Evolutionary conservation across 306 rosid species (phyloP).

Genomic region (Citrullus colocynthis): DNA sequence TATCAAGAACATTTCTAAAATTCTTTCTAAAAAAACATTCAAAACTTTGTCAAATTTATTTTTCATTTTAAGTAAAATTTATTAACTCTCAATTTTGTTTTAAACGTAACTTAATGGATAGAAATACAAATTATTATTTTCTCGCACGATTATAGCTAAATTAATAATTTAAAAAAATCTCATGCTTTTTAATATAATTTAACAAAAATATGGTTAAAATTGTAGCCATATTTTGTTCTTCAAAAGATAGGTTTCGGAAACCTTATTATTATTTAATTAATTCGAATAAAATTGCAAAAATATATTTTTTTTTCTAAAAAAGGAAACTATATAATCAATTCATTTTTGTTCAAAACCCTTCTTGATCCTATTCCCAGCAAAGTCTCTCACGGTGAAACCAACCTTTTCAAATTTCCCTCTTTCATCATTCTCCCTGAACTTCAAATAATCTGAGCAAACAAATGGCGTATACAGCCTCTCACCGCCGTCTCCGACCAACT

Average conservation of each 20-base stretch:
- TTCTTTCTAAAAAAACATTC: too few species aligned
- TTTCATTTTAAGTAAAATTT: too few species aligned
- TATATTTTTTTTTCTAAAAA: neutral
- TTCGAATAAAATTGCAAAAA: neutral
- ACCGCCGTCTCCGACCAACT: slow-evolving; percentile 53
- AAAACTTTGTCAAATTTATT: too few species aligned
- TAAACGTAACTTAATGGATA: too few species aligned
- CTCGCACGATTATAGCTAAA: too few species aligned
- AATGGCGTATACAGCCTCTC: slow-evolving; percentile 45
- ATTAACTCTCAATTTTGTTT: too few species aligned
- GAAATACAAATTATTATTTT: too few species aligned
- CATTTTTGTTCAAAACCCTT: neutral
- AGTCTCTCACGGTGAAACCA: slow-evolving; percentile 73
- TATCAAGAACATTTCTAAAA: too few species aligned
- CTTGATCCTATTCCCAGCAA: slow-evolving; percentile 35
- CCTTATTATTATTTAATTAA: neutral
- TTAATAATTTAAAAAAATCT: too few species aligned
- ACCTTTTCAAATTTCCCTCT: slow-evolving; percentile 83
- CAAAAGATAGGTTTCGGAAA: neutral
- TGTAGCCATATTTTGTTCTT: neutral
- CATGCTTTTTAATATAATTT: too few species aligned
- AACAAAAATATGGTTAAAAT: neutral
- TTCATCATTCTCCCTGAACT: slow-evolving; percentile 71
- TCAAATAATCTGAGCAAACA: slow-evolving; percentile 60
- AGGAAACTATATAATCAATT: neutral